A percentile compares a stretch with the other conserved stretches of the same genome.
Conservation (phyloP, 441 rosid genomes). For the Corymbia citriodora region DNA sequence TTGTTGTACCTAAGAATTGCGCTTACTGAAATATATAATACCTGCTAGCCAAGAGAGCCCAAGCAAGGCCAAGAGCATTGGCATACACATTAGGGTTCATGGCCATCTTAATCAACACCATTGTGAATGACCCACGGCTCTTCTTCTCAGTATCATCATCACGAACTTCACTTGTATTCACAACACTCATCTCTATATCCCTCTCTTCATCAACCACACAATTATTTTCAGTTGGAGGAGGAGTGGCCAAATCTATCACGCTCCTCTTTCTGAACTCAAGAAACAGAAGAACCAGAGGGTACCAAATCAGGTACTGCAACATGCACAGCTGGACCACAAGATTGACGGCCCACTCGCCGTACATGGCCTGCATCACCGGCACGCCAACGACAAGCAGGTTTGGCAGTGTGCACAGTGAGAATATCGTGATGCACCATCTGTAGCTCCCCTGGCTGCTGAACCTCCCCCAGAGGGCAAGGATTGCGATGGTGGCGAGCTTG, state of each 20-base stretch:
- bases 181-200: neutral
- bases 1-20: neutral
- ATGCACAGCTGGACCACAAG: neutral
- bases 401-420: neutral
- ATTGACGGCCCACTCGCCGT: constrained; percentile 1
- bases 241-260: neutral
- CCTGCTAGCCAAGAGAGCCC: constrained; percentile 6
- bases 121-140: neutral
- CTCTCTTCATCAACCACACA: neutral
- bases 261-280: constrained; percentile 1
- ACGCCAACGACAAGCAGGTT: neutral
- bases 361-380: neutral
- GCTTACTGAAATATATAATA: neutral
- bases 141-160: neutral
- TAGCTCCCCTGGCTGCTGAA: neutral
- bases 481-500: neutral
- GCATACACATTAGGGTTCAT: constrained; percentile 3
- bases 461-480: neutral
- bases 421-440: neutral
- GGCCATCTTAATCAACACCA: neutral
- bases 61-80: constrained; percentile 1
- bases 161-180: neutral
- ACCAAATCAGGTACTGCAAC: neutral
- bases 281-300: neutral
- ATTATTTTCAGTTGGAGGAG: neutral